Base-by-base conservation (phyloP, 331 rosid species). In the Quercus phellos region DNA sequence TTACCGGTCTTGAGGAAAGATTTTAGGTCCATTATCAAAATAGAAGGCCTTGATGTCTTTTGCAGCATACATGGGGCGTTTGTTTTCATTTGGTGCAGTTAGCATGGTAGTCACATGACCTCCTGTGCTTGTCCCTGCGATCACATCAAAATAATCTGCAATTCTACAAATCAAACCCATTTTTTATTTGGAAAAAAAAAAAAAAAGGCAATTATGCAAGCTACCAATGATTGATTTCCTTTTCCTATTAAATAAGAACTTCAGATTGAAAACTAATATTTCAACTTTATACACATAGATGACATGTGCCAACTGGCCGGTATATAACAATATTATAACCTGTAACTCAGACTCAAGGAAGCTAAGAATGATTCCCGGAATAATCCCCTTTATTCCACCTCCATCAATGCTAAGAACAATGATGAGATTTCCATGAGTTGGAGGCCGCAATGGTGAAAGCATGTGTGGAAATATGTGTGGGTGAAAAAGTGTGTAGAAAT, bases 331-430 rank as follows among this genome's bases (percentile, higher is more conserved):
- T 11, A 43, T 43, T 42, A 12, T 42, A 42, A 67, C 43, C 5
- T 67, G 16, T 34, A n/a, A 3, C 24, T 67, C 22, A 16, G 19
- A 67, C 14, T 29, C 22, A 18, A 32, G 16, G 60, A 53, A 73
- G 0, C 26, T 1, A 54, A 83, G 78, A 61, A 79, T 53, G 0
- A 43, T 43, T 10, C 75, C 68, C 0, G 87, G 87, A 56, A 83
- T 38, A 21, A 83, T 66, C 5, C 87, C 87, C 24, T 61, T 79
- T 3, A 83, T 66, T 19, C 81, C 84, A 71, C 84, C 87, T 0
- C 87, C 87, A 2, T 83, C 84, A 18, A 83, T 43, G 81, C 87
- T 83, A 2, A 83, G 87, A 71, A 83, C 68, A 34, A 64, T 75
- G n/a, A 83, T 10, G 0, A 53, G 0, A 7, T 83, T 32, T 66